phyloP scores from a whole-genome alignment of 2,329 filamentous ascomycete genomes.

The Diaporthe caulivora region DNA sequence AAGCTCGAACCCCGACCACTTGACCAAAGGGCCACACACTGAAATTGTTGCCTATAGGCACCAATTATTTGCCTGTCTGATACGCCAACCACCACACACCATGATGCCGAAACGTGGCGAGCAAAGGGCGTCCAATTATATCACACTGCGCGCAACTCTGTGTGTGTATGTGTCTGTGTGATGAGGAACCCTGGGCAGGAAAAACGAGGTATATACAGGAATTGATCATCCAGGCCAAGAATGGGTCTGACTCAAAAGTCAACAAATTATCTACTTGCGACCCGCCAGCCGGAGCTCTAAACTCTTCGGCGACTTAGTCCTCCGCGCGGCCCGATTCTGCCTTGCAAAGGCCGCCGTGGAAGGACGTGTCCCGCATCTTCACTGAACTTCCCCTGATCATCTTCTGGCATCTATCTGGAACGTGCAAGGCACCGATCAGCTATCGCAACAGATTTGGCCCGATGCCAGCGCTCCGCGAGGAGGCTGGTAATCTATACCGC shows the following conservation, averaged over 20 bases:
- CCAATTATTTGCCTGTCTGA: background rate
- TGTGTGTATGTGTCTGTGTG: too few relatives aligned
- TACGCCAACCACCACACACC: background rate
- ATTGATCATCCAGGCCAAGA: conserved; percentile 4
- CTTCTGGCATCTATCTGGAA: too few relatives aligned
- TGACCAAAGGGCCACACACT: background rate
- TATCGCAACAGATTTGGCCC: background rate
- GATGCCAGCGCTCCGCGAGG: background rate
- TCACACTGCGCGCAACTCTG: background rate
- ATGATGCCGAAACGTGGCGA: background rate
- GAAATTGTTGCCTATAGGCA: background rate
- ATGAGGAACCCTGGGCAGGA: background rate
- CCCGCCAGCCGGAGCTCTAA: background rate
- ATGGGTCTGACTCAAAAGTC: conserved; percentile 4
- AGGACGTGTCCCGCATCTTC: background rate
- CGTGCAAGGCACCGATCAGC: background rate
- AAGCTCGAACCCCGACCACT: background rate
- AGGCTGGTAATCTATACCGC: conserved; percentile 43
- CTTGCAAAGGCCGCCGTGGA: background rate
- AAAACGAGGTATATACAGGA: background rate
- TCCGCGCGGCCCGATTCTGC: conserved; percentile 16
- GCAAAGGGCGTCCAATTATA: background rate
- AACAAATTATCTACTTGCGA: background rate
- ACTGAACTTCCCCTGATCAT: background rate
- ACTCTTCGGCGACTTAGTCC: background rate